A percentile compares a stretch with the other conserved stretches of the same genome.
Conservation (phyloP, 129 eudicot species). For the Mikania micrantha region DNA sequence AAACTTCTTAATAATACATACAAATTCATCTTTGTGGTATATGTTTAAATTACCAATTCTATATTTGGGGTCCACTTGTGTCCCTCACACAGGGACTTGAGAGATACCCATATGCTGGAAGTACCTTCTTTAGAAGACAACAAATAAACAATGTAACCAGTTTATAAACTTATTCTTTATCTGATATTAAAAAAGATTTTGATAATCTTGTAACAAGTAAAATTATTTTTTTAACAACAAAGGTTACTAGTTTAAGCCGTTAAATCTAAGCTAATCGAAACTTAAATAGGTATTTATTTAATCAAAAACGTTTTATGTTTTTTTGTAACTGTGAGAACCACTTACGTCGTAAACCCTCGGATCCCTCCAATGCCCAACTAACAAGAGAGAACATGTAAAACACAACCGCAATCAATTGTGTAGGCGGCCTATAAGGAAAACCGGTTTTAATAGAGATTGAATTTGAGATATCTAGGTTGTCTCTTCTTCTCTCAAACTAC, state of each 20-base stretch:
- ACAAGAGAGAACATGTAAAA: too few species aligned
- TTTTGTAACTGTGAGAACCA: too few species aligned
- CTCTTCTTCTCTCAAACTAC: background rate
- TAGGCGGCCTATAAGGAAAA: too few species aligned
- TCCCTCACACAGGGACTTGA: background rate
- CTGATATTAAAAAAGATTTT: background rate
- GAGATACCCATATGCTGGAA: background rate
- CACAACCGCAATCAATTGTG: too few species aligned
- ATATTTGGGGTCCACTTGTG: conserved; percentile 12
- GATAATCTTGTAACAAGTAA: background rate
- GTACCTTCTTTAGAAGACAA: background rate
- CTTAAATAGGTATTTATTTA: too few species aligned
- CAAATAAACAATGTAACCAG: background rate
- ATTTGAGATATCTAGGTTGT: too few species aligned
- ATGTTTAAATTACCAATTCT: conserved; percentile 9
- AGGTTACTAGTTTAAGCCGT: background rate
- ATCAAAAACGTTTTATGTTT: too few species aligned
- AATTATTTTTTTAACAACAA: background rate
- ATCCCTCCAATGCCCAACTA: too few species aligned
- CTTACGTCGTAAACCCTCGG: too few species aligned
- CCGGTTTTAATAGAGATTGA: too few species aligned
- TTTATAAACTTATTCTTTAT: background rate
- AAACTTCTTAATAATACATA: background rate
- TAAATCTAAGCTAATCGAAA: too few species aligned
- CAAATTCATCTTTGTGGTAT: background rate